Conservation (phyloP, 805 yeast genomes). For the Teunomyces tritomae region DNA sequence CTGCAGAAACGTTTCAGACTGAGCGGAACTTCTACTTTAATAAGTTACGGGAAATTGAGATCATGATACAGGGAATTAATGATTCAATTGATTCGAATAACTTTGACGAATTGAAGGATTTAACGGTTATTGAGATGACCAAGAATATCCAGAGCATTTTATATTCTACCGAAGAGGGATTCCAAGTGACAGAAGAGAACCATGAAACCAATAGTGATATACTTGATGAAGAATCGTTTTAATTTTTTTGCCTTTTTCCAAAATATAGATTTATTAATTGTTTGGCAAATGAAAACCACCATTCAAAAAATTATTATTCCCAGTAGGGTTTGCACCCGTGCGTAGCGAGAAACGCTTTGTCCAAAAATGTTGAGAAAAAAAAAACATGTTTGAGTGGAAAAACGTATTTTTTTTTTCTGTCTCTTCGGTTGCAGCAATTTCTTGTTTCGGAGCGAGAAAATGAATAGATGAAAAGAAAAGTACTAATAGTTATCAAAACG, state of each 20-base stretch:
- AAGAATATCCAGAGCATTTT: slow-evolving; percentile 70
- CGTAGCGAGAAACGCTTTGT: too few species aligned
- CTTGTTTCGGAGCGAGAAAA: neutral
- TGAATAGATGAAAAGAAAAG: neutral
- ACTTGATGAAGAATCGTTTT: slow-evolving; percentile 21
- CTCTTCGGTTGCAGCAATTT: slow-evolving; percentile 1
- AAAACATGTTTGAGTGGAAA: too few species aligned
- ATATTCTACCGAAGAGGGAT: slow-evolving; percentile 82
- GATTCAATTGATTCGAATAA: slow-evolving; percentile 16
- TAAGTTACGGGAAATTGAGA: slow-evolving; percentile 85
- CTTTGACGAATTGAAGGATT: slow-evolving; percentile 42
- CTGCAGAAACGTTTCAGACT: slow-evolving; percentile 65
- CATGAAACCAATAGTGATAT: slow-evolving; percentile 7
- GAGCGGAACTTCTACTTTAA: slow-evolving; percentile 91
- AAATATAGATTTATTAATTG: too few species aligned
- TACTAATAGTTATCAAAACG: too few species aligned
- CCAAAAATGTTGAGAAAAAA: too few species aligned
- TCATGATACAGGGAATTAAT: slow-evolving; percentile 58
- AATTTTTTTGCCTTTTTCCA: neutral
- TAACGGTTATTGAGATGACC: slow-evolving; percentile 27
- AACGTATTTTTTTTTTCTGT: neutral
- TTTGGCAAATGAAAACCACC: too few species aligned
- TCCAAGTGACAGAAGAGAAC: slow-evolving; percentile 50
- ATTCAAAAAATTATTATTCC: too few species aligned
- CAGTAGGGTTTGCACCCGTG: too few species aligned